Percentiles rank a stretch among this genome's conserved stretches.
Evolutionary conservation across 2,329 filamentous ascomycete species (phyloP).

Genomic region (Trichophyton verrucosum): DNA sequence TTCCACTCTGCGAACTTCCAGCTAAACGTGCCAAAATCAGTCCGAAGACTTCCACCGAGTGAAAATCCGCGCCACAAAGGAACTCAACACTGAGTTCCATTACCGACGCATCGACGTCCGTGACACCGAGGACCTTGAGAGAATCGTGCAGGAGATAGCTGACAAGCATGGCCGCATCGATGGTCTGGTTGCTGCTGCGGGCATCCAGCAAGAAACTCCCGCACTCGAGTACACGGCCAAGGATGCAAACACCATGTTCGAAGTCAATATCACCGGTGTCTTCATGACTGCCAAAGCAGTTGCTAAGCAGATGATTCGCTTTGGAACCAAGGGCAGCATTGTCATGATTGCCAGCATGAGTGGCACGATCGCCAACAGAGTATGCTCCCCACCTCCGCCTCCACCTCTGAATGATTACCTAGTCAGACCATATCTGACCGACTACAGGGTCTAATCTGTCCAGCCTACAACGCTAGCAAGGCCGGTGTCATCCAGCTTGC

Average conservation of each 20-base stretch:
- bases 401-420: neutral
- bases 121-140: slow-evolving; percentile 55
- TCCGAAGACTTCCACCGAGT: slow-evolving; percentile 52
- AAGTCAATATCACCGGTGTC: slow-evolving; percentile 49
- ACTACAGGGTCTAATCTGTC: slow-evolving; percentile 34
- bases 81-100: slow-evolving; percentile 54
- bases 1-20: neutral
- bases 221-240: slow-evolving; percentile 63
- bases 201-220: slow-evolving; percentile 65
- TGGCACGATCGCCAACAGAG: slow-evolving; percentile 46
- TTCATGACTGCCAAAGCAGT: slow-evolving; percentile 54
- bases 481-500: slow-evolving; percentile 37
- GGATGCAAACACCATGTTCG: slow-evolving; percentile 51
- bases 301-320: slow-evolving; percentile 40
- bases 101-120: slow-evolving; percentile 75
- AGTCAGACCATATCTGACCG: neutral
- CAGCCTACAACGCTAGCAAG: slow-evolving; percentile 39
- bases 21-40: slow-evolving; percentile 10
- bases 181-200: slow-evolving; percentile 62
- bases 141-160: slow-evolving; percentile 56
- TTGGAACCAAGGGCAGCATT: slow-evolving; percentile 47
- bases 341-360: slow-evolving; percentile 53
- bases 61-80: slow-evolving; percentile 48
- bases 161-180: slow-evolving; percentile 60
- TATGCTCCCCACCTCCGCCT: slow-evolving; percentile 14